Conservation (phyloP, 148 eudicot genomes). For the Cornus suecica region DNA sequence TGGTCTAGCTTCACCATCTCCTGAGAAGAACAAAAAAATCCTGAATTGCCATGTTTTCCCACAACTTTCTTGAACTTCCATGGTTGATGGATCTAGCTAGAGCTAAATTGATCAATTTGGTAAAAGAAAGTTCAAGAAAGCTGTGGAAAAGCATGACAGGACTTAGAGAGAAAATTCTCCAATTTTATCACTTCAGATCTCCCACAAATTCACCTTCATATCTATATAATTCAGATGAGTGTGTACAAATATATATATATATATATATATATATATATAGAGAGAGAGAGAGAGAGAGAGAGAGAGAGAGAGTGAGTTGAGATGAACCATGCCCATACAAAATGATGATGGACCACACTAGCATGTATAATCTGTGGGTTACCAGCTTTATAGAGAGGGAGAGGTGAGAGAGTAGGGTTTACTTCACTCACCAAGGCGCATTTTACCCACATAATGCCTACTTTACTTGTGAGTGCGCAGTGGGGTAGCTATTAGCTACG, state of each 20-base stretch:
- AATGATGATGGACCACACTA: conserved; percentile 21
- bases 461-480: conserved; percentile 33
- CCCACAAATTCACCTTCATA: neutral
- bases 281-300: conserved; percentile 8
- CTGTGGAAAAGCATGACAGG: conserved; percentile 85
- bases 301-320: neutral
- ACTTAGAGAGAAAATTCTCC: conserved; percentile 7
- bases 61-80: conserved; percentile 73
- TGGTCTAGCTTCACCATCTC: neutral
- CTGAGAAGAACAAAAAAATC: conserved; percentile 17
- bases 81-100: neutral
- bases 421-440: conserved; percentile 23
- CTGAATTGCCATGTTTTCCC: conserved; percentile 62
- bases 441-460: conserved; percentile 24
- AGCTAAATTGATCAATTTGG: neutral
- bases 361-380: conserved; percentile 13
- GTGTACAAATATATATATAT: no score
- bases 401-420: conserved; percentile 11
- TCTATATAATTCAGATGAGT: neutral
- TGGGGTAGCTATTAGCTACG: conserved; percentile 20
- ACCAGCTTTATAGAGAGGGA: conserved; percentile 33
- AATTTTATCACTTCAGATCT: conserved; percentile 5
- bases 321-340: conserved; percentile 12
- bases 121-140: conserved; percentile 79
- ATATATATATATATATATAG: neutral